Conservation (phyloP, 2,329 filamentous ascomycete genomes). For the Colletotrichum falcatum region DNA sequence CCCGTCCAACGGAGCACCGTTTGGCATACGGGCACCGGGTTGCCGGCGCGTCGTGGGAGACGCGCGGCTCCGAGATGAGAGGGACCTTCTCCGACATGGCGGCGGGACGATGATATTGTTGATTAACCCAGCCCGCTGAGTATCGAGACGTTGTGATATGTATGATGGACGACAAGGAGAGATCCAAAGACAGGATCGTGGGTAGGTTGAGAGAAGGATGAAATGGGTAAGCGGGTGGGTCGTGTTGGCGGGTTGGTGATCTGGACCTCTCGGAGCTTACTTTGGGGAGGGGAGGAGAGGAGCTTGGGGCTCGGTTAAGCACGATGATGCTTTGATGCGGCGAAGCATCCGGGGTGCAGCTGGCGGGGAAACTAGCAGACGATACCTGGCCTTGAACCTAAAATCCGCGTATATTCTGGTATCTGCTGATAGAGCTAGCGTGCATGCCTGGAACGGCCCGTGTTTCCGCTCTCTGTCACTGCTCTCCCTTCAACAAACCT, state of each 20-base stretch:
- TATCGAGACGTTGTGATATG: constrained; percentile 22
- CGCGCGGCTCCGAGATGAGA: constrained; percentile 10
- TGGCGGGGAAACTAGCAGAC: too few species aligned
- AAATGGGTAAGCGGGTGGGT: background rate
- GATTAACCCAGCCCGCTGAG: constrained; percentile 36
- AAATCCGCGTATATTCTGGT: fast-evolving
- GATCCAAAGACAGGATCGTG: background rate
- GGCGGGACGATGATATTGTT: background rate
- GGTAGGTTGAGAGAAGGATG: background rate
- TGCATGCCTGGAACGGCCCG: background rate
- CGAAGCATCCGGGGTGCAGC: constrained; percentile 5
- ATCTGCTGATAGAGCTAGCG: background rate
- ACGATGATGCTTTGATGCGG: constrained; percentile 36
- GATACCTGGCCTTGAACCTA: background rate
- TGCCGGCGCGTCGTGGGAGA: background rate
- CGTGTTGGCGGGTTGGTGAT: background rate
- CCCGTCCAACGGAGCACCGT: constrained; percentile 22
- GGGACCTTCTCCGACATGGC: constrained; percentile 36
- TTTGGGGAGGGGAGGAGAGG: too few species aligned
- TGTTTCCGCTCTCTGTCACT: background rate
- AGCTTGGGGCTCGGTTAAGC: constrained; percentile 25
- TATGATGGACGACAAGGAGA: background rate
- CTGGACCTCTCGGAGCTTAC: constrained; percentile 13
- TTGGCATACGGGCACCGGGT: constrained; percentile 31
- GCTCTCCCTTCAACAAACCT: background rate